phyloP scores from a whole-genome alignment of 176 grass and related monocot genomes.

The Thinopyrum elongatum region DNA sequence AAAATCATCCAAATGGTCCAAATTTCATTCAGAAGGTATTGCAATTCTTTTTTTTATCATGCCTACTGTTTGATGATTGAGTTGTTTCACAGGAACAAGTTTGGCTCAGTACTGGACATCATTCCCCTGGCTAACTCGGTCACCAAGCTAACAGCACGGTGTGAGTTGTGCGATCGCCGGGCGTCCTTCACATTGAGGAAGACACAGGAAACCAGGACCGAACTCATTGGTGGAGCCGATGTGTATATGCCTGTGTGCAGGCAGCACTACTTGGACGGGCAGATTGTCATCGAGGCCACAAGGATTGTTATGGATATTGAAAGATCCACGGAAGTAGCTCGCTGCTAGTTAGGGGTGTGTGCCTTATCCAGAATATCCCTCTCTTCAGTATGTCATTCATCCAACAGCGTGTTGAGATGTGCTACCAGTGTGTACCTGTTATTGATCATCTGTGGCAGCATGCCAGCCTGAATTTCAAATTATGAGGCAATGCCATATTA shows the following conservation, averaged over 20 bases:
- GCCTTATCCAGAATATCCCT: background rate
- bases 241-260: slow-evolving; percentile 93
- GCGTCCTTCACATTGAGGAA: slow-evolving; percentile 95
- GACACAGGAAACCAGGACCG: slow-evolving; percentile 76
- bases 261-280: slow-evolving; percentile 82
- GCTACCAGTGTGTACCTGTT: background rate
- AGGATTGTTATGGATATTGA: slow-evolving; percentile 76
- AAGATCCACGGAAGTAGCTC: slow-evolving; percentile 40
- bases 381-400: background rate
- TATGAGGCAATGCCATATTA: background rate
- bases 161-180: slow-evolving; percentile 63
- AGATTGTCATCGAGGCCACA: slow-evolving; percentile 59
- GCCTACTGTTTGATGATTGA: slow-evolving; percentile 12
- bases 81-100: slow-evolving; percentile 64
- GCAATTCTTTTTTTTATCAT: background rate
- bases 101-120: slow-evolving; percentile 87
- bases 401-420: background rate
- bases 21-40: background rate
- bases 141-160: slow-evolving; percentile 79
- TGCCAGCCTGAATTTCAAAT: background rate
- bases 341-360: background rate
- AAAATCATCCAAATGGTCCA: background rate
- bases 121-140: slow-evolving; percentile 82
- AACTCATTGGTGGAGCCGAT: slow-evolving; percentile 84
- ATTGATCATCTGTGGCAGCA: background rate